These are phyloP conservation scores for Fraxinus nigra DNA, from an alignment of 305 asterid genomes.

Conservation along the genomic window DNA sequence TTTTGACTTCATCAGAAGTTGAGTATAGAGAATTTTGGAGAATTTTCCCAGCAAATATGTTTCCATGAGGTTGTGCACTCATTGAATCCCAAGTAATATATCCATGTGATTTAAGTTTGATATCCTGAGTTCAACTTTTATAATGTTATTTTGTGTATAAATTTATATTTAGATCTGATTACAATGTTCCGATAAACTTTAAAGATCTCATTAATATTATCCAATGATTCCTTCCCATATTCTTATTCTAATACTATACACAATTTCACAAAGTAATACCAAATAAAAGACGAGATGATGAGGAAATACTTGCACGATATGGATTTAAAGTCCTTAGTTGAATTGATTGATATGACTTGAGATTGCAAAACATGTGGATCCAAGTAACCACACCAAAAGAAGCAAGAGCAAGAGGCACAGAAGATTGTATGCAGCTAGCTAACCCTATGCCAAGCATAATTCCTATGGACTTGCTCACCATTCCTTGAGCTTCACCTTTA, in stretches of 20 bases:
- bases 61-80: conserved; percentile 7
- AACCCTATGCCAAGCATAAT: conserved; percentile 85
- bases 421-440: conserved; percentile 75
- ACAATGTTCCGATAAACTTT: conserved; percentile 5
- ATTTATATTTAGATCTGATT: conserved; percentile 8
- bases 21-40: not conserved
- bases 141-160: not conserved
- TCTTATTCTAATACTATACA: not conserved
- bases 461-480: conserved; percentile 97
- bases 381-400: conserved; percentile 77
- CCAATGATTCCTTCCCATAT: not conserved
- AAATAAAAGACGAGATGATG: conserved; percentile 16
- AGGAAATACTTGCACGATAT: conserved; percentile 84
- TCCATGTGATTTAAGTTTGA: not conserved
- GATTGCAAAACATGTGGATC: conserved; percentile 98
- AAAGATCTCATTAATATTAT: not conserved
- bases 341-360: conserved; percentile 92
- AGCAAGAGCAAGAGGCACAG: conserved; percentile 80
- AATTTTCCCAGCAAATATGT: conserved; percentile 7
- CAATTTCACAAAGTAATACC: conserved; percentile 2
- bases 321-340: conserved; percentile 95
- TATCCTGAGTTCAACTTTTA: conserved; percentile 4
- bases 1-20: conserved; percentile 6
- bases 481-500: conserved; percentile 99
- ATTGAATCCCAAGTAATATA: not conserved